Evolutionary conservation across 2,329 filamentous ascomycete genomes (phyloP).

Genomic region (Diaporthe vexans): DNA sequence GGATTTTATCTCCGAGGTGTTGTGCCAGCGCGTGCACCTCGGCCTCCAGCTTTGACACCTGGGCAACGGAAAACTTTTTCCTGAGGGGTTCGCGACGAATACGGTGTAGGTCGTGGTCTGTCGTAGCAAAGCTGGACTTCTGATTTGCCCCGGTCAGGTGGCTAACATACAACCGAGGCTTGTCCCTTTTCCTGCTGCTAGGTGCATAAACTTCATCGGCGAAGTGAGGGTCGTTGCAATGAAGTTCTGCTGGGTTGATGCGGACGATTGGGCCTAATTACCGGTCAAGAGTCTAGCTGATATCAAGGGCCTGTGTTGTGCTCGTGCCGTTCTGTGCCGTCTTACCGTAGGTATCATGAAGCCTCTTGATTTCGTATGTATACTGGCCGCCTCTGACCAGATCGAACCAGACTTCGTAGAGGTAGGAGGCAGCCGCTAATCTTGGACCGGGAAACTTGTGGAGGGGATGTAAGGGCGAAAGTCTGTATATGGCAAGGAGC

Average conservation of each 20-base stretch:
- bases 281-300: neutral
- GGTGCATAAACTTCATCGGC: conserved; percentile 13
- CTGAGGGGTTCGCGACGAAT: conserved; percentile 4
- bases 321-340: neutral
- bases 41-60: neutral
- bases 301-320: neutral
- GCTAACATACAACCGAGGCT: conserved; percentile 7
- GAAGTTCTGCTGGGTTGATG: conserved; percentile 5
- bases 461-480: conserved; percentile 57
- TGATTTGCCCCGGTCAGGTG: conserved; percentile 16
- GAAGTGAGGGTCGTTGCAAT: conserved; percentile 17
- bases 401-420: conserved; percentile 57
- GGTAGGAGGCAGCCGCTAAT: conserved; percentile 53
- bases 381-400: conserved; percentile 53
- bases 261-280: conserved; percentile 11
- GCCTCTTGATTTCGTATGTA: conserved; percentile 50
- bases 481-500: conserved; percentile 51
- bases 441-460: conserved; percentile 54
- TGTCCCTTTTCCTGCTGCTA: conserved; percentile 4
- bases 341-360: conserved; percentile 56
- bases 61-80: neutral
- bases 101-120: conserved; percentile 22
- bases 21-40: conserved; percentile 12
- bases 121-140: conserved; percentile 1
- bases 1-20: conserved; percentile 40